Percentiles rank a stretch among this genome's conserved stretches.
phyloP scores from a whole-genome alignment of 2,329 filamentous ascomycete species.

The Aaosphaeria pasadenensis region DNA sequence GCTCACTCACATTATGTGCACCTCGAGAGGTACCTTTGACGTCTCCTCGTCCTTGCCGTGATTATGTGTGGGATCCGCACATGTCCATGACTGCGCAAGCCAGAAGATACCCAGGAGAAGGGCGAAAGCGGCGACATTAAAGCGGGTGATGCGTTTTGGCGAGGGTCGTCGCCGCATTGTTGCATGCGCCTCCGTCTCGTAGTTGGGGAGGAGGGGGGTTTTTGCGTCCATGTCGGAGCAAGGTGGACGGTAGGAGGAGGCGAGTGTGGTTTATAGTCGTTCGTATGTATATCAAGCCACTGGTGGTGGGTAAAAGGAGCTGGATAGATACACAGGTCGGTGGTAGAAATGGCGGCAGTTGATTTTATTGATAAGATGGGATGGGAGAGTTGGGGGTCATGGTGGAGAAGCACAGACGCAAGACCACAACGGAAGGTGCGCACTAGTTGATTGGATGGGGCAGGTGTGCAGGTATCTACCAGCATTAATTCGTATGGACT shows the following conservation, averaged over 20 bases:
- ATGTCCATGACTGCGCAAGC: constrained; percentile 24
- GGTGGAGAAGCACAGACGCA: too few relatives aligned
- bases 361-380: too few relatives aligned
- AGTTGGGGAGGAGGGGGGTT: constrained; percentile 23
- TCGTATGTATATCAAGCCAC: too few relatives aligned
- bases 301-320: too few relatives aligned
- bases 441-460: too few relatives aligned
- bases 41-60: constrained; percentile 13
- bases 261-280: too few relatives aligned
- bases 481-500: too few relatives aligned
- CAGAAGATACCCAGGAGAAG: constrained; percentile 30
- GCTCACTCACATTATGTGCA: constrained; percentile 76
- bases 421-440: too few relatives aligned
- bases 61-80: constrained; percentile 16
- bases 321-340: too few relatives aligned
- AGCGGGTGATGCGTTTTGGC: constrained; percentile 17
- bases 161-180: constrained; percentile 14
- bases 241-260: not conserved
- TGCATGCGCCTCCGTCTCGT: constrained; percentile 10
- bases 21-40: constrained; percentile 71
- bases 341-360: too few relatives aligned
- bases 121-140: constrained; percentile 23
- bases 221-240: constrained; percentile 26
- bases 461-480: too few relatives aligned
- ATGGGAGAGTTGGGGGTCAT: too few relatives aligned